Percentiles rank a stretch among this genome's conserved stretches.
Evolutionary conservation across 768 basidiomycete genomes (phyloP).

Genomic region (Ramaria sp.): DNA sequence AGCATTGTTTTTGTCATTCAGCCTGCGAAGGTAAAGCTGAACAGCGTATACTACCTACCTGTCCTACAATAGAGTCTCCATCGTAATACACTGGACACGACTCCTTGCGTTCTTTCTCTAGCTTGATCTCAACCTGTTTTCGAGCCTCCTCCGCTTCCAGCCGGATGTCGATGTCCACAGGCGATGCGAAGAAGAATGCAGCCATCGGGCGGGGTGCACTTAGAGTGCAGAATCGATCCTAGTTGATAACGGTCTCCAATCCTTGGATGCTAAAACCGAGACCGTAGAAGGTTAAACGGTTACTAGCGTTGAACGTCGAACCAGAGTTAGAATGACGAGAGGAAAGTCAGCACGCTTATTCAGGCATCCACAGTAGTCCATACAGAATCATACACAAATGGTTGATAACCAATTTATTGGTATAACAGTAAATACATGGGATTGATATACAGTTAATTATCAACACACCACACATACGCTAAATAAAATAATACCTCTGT

Average conservation of each 20-base stretch:
- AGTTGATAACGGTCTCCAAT: neutral
- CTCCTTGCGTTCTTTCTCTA: constrained; percentile 75
- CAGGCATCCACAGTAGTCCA: neutral
- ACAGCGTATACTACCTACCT: constrained; percentile 41
- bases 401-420: no score
- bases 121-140: constrained; percentile 83
- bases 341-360: neutral
- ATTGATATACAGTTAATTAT: neutral
- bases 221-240: neutral
- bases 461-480: neutral
- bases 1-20: no score
- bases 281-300: no score
- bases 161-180: constrained; percentile 85
- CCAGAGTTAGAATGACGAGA: no score
- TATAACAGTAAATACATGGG: neutral
- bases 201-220: constrained; percentile 38
- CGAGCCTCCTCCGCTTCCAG: constrained; percentile 79
- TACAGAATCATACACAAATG: no score
- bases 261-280: no score
- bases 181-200: constrained; percentile 84
- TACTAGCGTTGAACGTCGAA: no score
- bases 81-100: constrained; percentile 93
- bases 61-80: constrained; percentile 83
- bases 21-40: no score
- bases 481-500: neutral